Evolutionary conservation across 2,329 filamentous ascomycete genomes (phyloP).

Genomic region (Rhinocladiella similis): DNA sequence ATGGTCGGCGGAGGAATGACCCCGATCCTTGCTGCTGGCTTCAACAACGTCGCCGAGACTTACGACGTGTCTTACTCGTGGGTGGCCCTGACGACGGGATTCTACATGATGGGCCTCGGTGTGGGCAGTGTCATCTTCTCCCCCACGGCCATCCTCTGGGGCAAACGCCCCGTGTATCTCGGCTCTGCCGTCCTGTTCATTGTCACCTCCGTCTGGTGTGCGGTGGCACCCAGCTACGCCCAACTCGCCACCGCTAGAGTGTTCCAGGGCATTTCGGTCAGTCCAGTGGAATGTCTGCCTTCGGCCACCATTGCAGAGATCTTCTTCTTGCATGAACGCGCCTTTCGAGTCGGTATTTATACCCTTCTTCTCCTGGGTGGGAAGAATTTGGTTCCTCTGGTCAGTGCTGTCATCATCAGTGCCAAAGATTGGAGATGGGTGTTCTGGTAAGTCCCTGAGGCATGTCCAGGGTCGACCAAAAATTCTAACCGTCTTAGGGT

Average conservation of each 20-base stretch:
- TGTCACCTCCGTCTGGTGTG: conserved; percentile 78
- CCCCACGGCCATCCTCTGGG: conserved; percentile 86
- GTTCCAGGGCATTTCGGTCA: conserved; percentile 84
- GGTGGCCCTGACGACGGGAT: conserved; percentile 82
- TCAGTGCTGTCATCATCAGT: conserved; percentile 82
- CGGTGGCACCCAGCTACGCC: conserved; percentile 74
- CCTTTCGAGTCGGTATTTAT: conserved; percentile 90
- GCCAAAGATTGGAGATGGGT: conserved; percentile 83
- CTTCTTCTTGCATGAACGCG: conserved; percentile 91
- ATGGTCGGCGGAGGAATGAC: conserved; percentile 93
- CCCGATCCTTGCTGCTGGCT: conserved; percentile 84
- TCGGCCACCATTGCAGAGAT: conserved; percentile 95
- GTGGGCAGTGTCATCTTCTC: conserved; percentile 81
- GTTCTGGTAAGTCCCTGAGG: conserved; percentile 59
- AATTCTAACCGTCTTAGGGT: conserved; percentile 11
- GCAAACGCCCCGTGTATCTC: conserved; percentile 89
- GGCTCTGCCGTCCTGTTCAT: conserved; percentile 75
- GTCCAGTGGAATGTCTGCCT: conserved; percentile 86
- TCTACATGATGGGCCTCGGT: conserved; percentile 93
- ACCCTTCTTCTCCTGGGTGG: conserved; percentile 84
- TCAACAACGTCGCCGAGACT: conserved; percentile 71
- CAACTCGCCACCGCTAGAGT: conserved; percentile 81
- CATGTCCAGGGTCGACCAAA: not conserved
- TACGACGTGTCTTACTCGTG: conserved; percentile 67
- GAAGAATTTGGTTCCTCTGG: conserved; percentile 85